A percentile compares a stretch with the other conserved stretches of the same genome.
Evolutionary conservation across 805 yeast genomes (phyloP).

Genomic region (Candida orba): DNA sequence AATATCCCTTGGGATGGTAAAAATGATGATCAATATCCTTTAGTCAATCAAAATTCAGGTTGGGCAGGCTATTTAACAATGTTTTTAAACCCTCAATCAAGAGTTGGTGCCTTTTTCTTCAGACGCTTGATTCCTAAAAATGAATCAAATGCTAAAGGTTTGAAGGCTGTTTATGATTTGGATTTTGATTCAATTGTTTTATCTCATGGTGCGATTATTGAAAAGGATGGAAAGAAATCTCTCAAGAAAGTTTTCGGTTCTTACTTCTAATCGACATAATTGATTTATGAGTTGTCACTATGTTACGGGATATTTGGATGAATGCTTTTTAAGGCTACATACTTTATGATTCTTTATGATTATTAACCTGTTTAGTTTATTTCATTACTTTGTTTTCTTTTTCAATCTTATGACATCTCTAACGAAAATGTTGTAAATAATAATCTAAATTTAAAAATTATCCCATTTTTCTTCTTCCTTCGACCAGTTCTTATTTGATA

Average conservation of each 20-base stretch:
- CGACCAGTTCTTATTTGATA: constrained; percentile 34
- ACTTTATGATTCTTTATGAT: no score
- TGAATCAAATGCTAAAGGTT: constrained; percentile 11
- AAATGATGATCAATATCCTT: constrained; percentile 43
- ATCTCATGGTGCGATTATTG: constrained; percentile 56
- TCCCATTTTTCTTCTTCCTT: constrained; percentile 63
- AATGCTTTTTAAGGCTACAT: not conserved
- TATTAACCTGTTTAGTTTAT: not conserved
- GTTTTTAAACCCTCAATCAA: constrained; percentile 35
- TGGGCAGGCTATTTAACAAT: constrained; percentile 32
- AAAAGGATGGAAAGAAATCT: constrained; percentile 27
- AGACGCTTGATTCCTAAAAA: constrained; percentile 19
- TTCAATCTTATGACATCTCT: not conserved
- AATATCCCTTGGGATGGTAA: constrained; percentile 44
- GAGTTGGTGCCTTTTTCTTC: constrained; percentile 29
- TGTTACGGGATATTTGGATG: not conserved
- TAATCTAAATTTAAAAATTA: constrained; percentile 36
- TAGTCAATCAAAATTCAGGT: constrained; percentile 38
- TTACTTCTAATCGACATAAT: constrained; percentile 10
- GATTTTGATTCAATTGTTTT: constrained; percentile 43
- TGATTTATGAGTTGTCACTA: no score
- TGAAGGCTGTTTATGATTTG: constrained; percentile 27
- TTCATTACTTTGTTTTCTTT: not conserved
- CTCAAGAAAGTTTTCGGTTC: constrained; percentile 19
- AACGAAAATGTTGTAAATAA: no score